A percentile compares a stretch with the other conserved stretches of the same genome.
These are phyloP conservation scores for Rubroboletus pulcherrimus DNA, from an alignment of 768 basidiomycete species.

Conservation along the genomic window DNA sequence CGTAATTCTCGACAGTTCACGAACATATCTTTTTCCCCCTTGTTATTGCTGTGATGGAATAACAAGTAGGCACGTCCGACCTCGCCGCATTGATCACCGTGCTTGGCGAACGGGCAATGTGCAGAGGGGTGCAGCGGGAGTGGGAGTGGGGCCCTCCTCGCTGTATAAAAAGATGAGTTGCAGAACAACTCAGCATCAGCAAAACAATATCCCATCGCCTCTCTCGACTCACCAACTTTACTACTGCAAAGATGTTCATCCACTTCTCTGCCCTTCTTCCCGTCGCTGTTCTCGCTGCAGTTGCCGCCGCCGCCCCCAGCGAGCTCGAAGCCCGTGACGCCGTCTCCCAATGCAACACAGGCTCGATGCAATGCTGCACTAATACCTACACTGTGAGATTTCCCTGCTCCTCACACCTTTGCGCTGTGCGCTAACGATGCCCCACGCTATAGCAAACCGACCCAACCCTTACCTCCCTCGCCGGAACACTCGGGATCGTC, in stretches of 20 bases:
- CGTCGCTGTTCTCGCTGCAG: no score
- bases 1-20: neutral
- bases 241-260: slow-evolving; percentile 2
- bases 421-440: neutral
- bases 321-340: neutral
- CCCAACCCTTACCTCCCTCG: neutral
- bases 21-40: neutral
- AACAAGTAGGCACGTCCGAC: neutral
- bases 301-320: slow-evolving; percentile 6
- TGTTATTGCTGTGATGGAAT: neutral
- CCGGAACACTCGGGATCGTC: neutral
- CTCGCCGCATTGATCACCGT: neutral
- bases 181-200: neutral
- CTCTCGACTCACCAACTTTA: neutral
- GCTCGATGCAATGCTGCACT: slow-evolving; percentile 6
- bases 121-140: neutral
- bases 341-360: slow-evolving; percentile 4
- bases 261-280: slow-evolving; percentile 5
- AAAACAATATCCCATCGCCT: neutral
- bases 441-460: neutral
- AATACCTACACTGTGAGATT: neutral
- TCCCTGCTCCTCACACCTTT: no score
- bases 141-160: neutral
- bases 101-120: neutral
- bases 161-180: slow-evolving; percentile 7